Percentiles rank a stretch among this genome's conserved stretches.
Evolutionary conservation across 208 protist species (phyloP).

Genomic region (Leptomonas pyrrhocoris): DNA sequence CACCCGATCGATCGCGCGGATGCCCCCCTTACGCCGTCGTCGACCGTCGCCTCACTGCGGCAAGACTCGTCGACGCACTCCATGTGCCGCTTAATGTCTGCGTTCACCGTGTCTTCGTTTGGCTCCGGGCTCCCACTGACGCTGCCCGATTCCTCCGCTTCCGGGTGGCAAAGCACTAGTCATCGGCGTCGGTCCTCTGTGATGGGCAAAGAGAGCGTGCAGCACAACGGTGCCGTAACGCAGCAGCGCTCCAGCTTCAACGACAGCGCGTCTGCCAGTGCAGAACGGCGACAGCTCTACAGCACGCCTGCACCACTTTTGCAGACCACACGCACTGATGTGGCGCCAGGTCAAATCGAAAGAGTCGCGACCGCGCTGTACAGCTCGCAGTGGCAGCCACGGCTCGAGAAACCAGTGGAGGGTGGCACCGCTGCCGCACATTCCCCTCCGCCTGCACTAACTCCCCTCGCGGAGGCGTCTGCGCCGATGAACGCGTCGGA

Average conservation of each 20-base stretch:
- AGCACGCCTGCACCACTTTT: conserved; percentile 1
- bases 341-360: background rate
- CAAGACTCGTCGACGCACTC: background rate
- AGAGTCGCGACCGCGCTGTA: background rate
- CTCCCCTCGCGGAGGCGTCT: background rate
- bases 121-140: conserved; percentile 9
- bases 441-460: background rate
- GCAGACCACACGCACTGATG: background rate
- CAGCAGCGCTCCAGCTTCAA: background rate
- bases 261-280: conserved; percentile 4
- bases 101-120: conserved; percentile 12
- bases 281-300: background rate
- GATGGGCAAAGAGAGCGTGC: background rate
- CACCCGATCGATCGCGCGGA: background rate
- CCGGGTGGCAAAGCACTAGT: background rate
- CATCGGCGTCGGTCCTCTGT: background rate
- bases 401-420: background rate
- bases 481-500: background rate
- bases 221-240: background rate
- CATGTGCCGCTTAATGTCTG: background rate
- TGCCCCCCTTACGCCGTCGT: background rate
- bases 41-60: background rate
- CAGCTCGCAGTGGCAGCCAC: background rate
- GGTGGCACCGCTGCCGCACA: background rate
- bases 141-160: conserved; percentile 4